Base-by-base conservation (phyloP, 176 grass and related monocot species). In the Carex pumila region DNA sequence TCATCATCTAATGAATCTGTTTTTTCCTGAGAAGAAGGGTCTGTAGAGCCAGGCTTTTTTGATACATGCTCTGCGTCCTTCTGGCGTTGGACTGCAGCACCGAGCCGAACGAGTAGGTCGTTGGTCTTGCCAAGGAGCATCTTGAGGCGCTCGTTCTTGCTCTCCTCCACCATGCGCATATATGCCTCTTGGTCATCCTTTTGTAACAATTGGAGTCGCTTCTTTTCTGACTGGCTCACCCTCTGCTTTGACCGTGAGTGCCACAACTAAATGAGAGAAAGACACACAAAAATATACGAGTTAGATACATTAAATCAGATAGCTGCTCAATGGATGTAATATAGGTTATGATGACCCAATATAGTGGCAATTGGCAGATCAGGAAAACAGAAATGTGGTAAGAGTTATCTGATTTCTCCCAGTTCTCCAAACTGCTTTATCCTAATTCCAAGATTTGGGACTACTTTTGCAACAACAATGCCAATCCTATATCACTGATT, bases 51-150 rank as follows among this genome's bases (percentile, higher is more conserved):
- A 77, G 86, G 91, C 45, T 81, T 86, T 89, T 91, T 92, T 82
- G 65, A 47, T 15, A 97, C 87, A 90, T 97, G 89, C 81, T 97
- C 96, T 50, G 96, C 90, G 85, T 99, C 96, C 88, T 99, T 99
- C 92, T 99, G 96, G 54, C 93, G 82, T 79, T 95, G 91, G 56
- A 99, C 96, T 80, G 96, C 96, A 86, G 94, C 91, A 81, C 93
- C 96, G 67, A 99, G 94, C 75, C 96, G 86, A 86, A 90, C 96
- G 66, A 99, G 96, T 76, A 99, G 89, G 34, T 99, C 96, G 83
- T 99, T 95, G 81, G 96, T 99, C 87, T 99, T 99, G 50, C 89
- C 89, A 72, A 99, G 91, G 76, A 99, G 96, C 91, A 93, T 93
- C 87, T 90, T 99, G 65, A 99, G 81, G 15, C 96, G 96, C 78